Evolutionary conservation across 2,329 filamentous ascomycete genomes (phyloP).

Genomic region (Xylaria sp.): DNA sequence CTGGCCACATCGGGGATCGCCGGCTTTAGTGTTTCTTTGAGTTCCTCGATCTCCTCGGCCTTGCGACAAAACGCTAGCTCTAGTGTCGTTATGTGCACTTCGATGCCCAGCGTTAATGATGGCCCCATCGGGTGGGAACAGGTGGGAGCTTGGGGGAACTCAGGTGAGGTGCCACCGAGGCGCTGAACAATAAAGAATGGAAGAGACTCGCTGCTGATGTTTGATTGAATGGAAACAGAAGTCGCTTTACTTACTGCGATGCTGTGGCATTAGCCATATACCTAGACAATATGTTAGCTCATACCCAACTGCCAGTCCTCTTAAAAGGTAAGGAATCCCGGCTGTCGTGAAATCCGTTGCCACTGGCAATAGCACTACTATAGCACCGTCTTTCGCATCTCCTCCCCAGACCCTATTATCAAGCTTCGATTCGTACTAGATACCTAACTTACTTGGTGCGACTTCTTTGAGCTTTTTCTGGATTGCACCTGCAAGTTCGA

Average conservation of each 20-base stretch:
- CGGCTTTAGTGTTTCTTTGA: constrained; percentile 64
- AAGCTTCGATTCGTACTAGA: not conserved
- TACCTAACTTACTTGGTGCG: constrained; percentile 67
- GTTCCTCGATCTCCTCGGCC: constrained; percentile 65
- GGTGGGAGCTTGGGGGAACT: not conserved
- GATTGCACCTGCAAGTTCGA: constrained; percentile 68
- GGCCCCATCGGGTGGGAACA: not conserved
- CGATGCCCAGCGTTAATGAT: not conserved
- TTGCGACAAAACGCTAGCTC: constrained; percentile 85
- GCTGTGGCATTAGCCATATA: constrained; percentile 84
- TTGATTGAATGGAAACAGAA: not conserved
- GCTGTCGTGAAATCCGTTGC: not conserved
- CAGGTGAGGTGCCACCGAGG: not conserved
- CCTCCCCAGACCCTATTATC: not conserved
- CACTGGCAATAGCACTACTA: not conserved
- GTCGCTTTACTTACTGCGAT: constrained; percentile 50
- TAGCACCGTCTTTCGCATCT: not conserved
- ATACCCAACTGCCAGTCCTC: not conserved
- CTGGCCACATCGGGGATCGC: constrained; percentile 65
- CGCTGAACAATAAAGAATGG: not conserved
- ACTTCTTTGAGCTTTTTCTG: constrained; percentile 69
- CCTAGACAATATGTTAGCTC: constrained; percentile 51
- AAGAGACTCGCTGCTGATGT: not conserved
- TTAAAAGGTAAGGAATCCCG: not conserved
- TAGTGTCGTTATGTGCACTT: constrained; percentile 80